Percentiles rank a stretch among this genome's conserved stretches.
Evolutionary conservation across 257 asterid species (phyloP).

Genomic region (Solanum virginianum): DNA sequence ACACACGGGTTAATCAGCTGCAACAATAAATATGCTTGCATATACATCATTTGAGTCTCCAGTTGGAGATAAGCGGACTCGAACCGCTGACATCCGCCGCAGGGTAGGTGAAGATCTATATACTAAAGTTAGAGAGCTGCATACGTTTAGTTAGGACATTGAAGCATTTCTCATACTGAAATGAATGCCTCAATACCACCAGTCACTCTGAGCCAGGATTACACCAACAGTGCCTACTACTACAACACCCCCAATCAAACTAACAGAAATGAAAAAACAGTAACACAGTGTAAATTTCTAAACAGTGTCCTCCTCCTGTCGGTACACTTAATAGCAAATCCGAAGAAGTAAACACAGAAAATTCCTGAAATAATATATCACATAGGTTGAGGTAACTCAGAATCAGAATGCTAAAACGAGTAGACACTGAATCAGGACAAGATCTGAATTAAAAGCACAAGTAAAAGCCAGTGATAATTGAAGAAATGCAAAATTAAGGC

Average conservation of each 20-base stretch:
- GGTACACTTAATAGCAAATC: neutral
- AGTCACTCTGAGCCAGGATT: neutral
- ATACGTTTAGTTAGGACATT: rapidly evolving
- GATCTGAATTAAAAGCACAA: neutral
- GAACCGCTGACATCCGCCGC: too few species aligned
- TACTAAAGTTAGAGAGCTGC: neutral
- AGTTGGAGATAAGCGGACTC: too few species aligned
- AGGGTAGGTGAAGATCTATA: neutral
- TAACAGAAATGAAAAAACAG: neutral
- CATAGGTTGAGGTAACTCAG: neutral
- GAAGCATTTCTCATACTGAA: neutral
- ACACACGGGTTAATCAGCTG: neutral
- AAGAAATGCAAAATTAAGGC: neutral
- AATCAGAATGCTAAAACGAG: neutral
- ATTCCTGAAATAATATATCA: neutral
- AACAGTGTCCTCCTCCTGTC: neutral
- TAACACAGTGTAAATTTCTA: neutral
- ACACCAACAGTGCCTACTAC: neutral
- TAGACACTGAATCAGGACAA: neutral
- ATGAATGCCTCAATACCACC: neutral
- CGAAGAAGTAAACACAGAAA: neutral
- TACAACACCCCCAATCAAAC: neutral
- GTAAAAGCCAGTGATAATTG: neutral
- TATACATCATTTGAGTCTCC: too few species aligned
- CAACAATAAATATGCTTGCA: neutral